These are phyloP conservation scores for Scedosporium aurantiacum DNA, from an alignment of 2,329 filamentous ascomycete genomes.

Conservation along the genomic window DNA sequence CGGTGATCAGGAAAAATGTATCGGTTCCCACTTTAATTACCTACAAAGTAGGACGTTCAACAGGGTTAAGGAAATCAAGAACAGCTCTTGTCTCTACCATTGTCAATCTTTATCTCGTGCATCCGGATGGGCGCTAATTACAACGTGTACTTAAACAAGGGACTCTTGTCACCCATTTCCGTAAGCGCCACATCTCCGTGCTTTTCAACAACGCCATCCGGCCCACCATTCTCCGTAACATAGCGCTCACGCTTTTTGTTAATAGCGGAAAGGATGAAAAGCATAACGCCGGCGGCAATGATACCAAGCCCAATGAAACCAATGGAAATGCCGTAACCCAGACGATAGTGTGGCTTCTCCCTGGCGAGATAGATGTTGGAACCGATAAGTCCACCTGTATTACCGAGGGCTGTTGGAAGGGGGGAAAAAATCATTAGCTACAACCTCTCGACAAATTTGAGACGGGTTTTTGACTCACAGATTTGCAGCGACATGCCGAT, in stretches of 20 bases:
- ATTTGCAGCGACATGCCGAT: constrained; percentile 9
- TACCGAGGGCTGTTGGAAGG: background rate
- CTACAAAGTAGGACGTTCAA: too few species aligned
- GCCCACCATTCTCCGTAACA: constrained; percentile 10
- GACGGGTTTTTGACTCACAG: background rate
- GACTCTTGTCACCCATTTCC: constrained; percentile 15
- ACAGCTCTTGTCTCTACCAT: too few species aligned
- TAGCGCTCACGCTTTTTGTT: constrained; percentile 13
- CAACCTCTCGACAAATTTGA: background rate
- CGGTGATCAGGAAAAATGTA: too few species aligned
- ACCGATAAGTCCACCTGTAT: constrained; percentile 8
- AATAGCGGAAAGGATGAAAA: constrained; percentile 10
- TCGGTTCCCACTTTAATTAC: too few species aligned
- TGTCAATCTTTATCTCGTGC: too few species aligned
- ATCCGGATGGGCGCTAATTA: constrained; percentile 3
- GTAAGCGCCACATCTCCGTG: constrained; percentile 13
- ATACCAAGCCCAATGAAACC: constrained; percentile 2
- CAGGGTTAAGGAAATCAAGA: too few species aligned
- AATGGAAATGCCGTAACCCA: constrained; percentile 8
- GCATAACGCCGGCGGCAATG: constrained; percentile 6
- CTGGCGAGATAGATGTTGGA: constrained; percentile 8
- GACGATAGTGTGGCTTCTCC: constrained; percentile 7
- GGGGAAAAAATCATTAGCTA: background rate
- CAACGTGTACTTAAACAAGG: constrained; percentile 15
- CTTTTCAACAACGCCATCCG: constrained; percentile 10